Base-by-base conservation (phyloP, 1,139 yeast genomes). In the Scheffersomyces quercinus region DNA sequence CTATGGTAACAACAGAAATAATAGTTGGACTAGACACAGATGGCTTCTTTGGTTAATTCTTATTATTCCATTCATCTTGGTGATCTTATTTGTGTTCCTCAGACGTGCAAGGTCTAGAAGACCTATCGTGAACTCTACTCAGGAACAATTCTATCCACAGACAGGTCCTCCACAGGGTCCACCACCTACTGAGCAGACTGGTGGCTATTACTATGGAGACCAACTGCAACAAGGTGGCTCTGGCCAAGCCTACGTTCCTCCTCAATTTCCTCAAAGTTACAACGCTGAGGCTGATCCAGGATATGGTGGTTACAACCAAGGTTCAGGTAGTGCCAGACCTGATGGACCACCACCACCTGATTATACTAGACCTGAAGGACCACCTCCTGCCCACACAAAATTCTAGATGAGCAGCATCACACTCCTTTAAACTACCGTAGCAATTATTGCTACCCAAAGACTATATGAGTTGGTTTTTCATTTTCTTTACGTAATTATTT, bases 291-390 rank as follows among this genome's bases (percentile, higher is more conserved):
- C 29, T 31, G 11, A 41, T 40, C 47, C 43, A 16, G 45, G 42
- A 31, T 31, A 46, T 36, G 37, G 38, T 15, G 33, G 36, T 12
- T 40, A 37, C 24, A 45, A 37, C 26, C 45, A 39, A 38, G 39
- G 33, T 20, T 20, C 26, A 20, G 11, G 35, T 28, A 41, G 42
- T 14, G 41, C 42, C 37, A 16, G 35, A 14, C 31, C 35, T n/a
- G 37, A 36, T 5, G 40, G 39, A 9, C 41, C 30, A 11, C 43
- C 44, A n/a, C 44, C 46, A 5, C 51, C 52, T 3, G 53, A 47
- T 7, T 56, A 49, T 32, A 43, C 46, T 24, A 48, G 59, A 34
- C 62, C 62, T n/a, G 50, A 45, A 1, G 62, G 63, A 4, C 63
- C 63, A 8, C 63, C 63, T 4, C 60, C 60, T 10, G 53, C 60